Evolutionary conservation across 164 flowering plant genomes (phyloP).

Genomic region (Nymphaea thermarum): DNA sequence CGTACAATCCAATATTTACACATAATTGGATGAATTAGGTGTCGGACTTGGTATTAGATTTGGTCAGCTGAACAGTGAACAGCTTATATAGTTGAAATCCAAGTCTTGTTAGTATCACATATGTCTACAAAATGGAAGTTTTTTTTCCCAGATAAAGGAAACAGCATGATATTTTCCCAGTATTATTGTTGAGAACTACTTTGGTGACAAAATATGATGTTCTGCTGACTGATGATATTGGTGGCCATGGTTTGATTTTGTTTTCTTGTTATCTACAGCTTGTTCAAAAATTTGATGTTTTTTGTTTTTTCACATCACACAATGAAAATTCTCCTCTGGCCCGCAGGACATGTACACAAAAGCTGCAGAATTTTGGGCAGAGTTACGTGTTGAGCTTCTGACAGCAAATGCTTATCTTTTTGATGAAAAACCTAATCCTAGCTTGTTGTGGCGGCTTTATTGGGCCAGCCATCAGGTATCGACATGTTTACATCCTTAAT

Average conservation of each 20-base stretch:
- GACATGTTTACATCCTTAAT: neutral
- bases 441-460: conserved; percentile 83
- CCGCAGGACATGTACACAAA: conserved; percentile 70
- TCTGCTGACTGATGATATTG: neutral
- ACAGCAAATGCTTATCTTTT: conserved; percentile 61
- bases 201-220: too few species aligned
- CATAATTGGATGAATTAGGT: too few species aligned
- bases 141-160: too few species aligned
- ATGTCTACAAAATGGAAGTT: too few species aligned
- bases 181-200: too few species aligned
- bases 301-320: neutral
- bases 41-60: too few species aligned
- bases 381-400: conserved; percentile 72
- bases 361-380: conserved; percentile 98
- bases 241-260: neutral
- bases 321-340: neutral
- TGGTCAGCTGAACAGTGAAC: too few species aligned
- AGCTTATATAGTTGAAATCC: too few species aligned
- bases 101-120: too few species aligned
- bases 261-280: neutral
- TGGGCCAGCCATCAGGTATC: conserved; percentile 98
- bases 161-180: too few species aligned
- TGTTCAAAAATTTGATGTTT: neutral
- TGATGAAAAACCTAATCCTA: conserved; percentile 59
- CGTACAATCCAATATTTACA: too few species aligned